phyloP scores from a whole-genome alignment of 805 yeast species.

The Starmerella tilneyi region DNA sequence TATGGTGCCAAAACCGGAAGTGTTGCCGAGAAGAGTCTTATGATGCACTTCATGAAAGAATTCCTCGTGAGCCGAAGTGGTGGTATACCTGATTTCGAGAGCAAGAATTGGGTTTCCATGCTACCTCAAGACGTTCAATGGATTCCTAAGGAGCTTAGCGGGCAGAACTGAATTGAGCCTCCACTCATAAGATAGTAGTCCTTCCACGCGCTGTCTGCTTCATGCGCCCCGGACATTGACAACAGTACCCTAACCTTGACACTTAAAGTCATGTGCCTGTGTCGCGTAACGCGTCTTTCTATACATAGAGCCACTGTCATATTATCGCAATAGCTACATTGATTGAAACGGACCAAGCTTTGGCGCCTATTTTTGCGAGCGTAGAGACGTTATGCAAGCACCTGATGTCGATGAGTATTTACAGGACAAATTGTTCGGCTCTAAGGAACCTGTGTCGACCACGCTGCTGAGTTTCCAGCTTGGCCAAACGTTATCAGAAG shows the following conservation, averaged over 20 bases:
- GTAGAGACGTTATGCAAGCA: background rate
- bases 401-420: constrained; percentile 4
- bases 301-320: too few relatives aligned
- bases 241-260: too few relatives aligned
- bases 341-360: too few relatives aligned
- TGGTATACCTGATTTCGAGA: background rate
- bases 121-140: constrained; percentile 9
- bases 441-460: constrained; percentile 11
- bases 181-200: too few relatives aligned
- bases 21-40: constrained; percentile 18
- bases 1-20: constrained; percentile 45
- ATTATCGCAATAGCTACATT: too few relatives aligned
- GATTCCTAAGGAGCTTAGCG: constrained; percentile 10
- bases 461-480: constrained; percentile 10
- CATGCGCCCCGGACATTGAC: too few relatives aligned
- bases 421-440: constrained; percentile 13
- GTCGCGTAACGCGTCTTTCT: too few relatives aligned
- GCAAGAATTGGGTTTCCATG: background rate
- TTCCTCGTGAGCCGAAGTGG: background rate
- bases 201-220: too few relatives aligned
- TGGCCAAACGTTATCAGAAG: background rate
- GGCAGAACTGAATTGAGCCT: too few relatives aligned
- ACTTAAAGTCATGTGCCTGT: too few relatives aligned
- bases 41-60: constrained; percentile 19
- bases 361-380: background rate